phyloP scores from a whole-genome alignment of 495 filamentous ascomycete genomes.

The Xylaria longipes region DNA sequence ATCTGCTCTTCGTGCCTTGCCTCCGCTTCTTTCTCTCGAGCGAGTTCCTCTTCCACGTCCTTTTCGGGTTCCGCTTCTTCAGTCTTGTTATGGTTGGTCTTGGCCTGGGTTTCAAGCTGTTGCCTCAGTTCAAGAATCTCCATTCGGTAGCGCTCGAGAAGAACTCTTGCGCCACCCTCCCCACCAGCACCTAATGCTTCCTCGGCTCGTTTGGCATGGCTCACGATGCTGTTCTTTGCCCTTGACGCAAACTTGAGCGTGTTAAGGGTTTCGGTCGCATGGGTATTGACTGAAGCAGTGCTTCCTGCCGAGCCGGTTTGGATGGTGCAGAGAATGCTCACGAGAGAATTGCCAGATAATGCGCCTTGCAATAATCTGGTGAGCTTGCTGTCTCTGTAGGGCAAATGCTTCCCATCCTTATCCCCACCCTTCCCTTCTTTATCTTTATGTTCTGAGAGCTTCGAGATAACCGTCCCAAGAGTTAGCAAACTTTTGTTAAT shows the following conservation, averaged over 20 bases:
- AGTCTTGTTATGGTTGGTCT: constrained; percentile 63
- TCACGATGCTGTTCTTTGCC: constrained; percentile 97
- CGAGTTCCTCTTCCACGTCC: constrained; percentile 66
- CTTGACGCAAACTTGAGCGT: constrained; percentile 96
- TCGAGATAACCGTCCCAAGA: constrained; percentile 91
- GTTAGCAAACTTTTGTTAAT: constrained; percentile 98
- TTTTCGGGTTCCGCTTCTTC: constrained; percentile 69
- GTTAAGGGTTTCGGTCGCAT: constrained; percentile 89
- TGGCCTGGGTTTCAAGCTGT: constrained; percentile 81
- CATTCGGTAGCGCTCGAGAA: constrained; percentile 92
- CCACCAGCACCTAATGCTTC: constrained; percentile 78
- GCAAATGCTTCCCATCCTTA: constrained; percentile 87
- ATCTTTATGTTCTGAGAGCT: constrained; percentile 78
- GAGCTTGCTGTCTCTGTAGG: constrained; percentile 96
- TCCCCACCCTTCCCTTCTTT: constrained; percentile 76
- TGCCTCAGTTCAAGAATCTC: constrained; percentile 84
- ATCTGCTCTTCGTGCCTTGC: constrained; percentile 95
- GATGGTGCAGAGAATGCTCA: constrained; percentile 96
- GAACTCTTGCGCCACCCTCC: constrained; percentile 82
- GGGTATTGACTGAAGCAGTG: constrained; percentile 65
- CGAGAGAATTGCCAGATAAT: constrained; percentile 88
- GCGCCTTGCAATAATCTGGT: constrained; percentile 92
- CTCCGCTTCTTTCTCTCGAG: constrained; percentile 80
- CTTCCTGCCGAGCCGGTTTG: constrained; percentile 74
- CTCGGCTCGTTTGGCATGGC: constrained; percentile 94